Evolutionary conservation across 202 grass and related monocot species (phyloP).

Genomic region (Schoenoplectus tabernaemontani): DNA sequence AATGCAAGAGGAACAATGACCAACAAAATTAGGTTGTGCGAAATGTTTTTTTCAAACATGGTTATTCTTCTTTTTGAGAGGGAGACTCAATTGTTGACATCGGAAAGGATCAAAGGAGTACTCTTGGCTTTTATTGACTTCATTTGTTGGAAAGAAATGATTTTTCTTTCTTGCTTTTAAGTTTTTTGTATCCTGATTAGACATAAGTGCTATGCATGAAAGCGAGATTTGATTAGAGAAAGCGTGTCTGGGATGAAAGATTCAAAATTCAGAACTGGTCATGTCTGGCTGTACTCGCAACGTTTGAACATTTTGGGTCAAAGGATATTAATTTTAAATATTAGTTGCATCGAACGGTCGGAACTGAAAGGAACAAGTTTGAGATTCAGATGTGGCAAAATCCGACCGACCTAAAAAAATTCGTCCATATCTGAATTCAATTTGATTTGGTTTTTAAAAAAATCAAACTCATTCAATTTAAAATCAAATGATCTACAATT

Average conservation of each 20-base stretch:
- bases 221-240: neutral
- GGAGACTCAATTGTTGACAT: neutral
- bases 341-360: neutral
- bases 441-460: no score
- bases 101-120: neutral
- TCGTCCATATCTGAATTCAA: no score
- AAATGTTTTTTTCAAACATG: conserved; percentile 18
- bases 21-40: neutral
- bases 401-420: no score
- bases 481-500: no score
- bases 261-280: conserved; percentile 9
- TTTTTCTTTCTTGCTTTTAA: neutral
- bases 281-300: neutral
- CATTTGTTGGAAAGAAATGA: neutral
- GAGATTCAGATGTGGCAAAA: no score
- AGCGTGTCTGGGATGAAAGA: neutral
- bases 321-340: neutral
- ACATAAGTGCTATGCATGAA: neutral
- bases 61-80: neutral
- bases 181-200: neutral
- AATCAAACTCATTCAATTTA: no score
- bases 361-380: neutral
- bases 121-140: neutral
- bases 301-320: neutral
- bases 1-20: conserved; percentile 13